Evolutionary conservation across 805 yeast species (phyloP), one percentile per base, ranked within the genome.

Genomic region (Diddensiella caesifluorescens): DNA sequence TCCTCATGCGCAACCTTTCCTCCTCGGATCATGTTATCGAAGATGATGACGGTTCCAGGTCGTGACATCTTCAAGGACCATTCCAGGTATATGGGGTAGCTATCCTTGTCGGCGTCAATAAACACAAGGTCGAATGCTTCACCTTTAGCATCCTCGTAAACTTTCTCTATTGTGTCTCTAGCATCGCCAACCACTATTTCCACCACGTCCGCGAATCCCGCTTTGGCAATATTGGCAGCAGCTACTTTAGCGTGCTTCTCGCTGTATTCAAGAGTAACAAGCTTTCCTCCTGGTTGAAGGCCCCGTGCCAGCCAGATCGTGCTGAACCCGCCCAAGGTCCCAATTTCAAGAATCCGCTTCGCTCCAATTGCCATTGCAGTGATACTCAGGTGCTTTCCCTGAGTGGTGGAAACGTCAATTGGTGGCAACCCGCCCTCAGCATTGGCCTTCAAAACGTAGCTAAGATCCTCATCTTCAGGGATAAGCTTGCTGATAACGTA

Each of bases 141-240:
- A 3, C 42, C 41, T 5, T 23, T 32, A 16, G 25, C 26, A 6
- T 20, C 30, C 19, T 34, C 34, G 9, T 31, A 32, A 12, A 44
- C 26, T 32, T 40, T 35, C 3, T 44, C 45, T 22, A 49, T 29
- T 4, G 43, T 40, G 3, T 47, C 48, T 6, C 20, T 18, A 7
- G 52, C 50, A 5, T 35, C 41, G 3, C 52, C 52, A 15, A 47
- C 45, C 21, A 44, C 31, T 21, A 49, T 33, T n/a, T 49, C 50
- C 9, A 49, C 43, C 26, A 29, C 29, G 32, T 41, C 41, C 12
- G 38, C n/a, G 19, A 48, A 23, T 5, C 50, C 50, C 10, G 52
- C 52, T 12, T 20, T 27, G 15, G 25, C 44, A 22, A 49, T 32
- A 21, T 41, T 38, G 18, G 41, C 31, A 19, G 27, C 19, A n/a